phyloP scores from a whole-genome alignment of 2,329 filamentous ascomycete genomes.

The Fusarium compactum region DNA sequence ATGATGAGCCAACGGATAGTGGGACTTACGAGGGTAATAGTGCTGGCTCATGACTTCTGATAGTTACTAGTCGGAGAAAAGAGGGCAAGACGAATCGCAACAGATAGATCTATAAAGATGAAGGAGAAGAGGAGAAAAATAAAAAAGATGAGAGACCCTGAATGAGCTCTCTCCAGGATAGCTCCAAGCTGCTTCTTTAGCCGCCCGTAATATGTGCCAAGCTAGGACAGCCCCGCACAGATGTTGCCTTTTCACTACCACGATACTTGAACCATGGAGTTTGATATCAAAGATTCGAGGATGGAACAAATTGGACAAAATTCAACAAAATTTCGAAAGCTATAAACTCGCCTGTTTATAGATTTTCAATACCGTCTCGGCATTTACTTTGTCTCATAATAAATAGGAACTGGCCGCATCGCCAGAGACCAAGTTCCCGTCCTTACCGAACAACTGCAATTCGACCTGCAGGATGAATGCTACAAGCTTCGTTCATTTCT shows the following conservation, averaged over 20 bases:
- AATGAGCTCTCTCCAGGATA: slow-evolving; percentile 15
- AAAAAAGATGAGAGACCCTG: slow-evolving; percentile 14
- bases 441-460: slow-evolving; percentile 9
- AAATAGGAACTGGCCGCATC: slow-evolving; percentile 15
- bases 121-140: slow-evolving; percentile 7
- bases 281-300: not conserved
- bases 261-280: slow-evolving; percentile 14
- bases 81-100: not conserved
- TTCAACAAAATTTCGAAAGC: not conserved
- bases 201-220: slow-evolving; percentile 39
- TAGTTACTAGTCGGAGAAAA: not conserved
- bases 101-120: not conserved
- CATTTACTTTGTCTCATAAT: slow-evolving; percentile 7
- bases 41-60: slow-evolving; percentile 54
- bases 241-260: slow-evolving; percentile 19
- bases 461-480: not conserved
- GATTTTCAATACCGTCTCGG: not conserved
- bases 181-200: slow-evolving; percentile 32
- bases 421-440: slow-evolving; percentile 28
- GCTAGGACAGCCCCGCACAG: slow-evolving; percentile 35
- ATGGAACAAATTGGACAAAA: not conserved
- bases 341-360: not conserved
- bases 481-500: slow-evolving; percentile 6
- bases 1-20: slow-evolving; percentile 22
- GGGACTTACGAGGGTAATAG: slow-evolving; percentile 62